These are phyloP conservation scores for Fagus sylvatica DNA, from an alignment of 306 rosid species.

Conservation along the genomic window DNA sequence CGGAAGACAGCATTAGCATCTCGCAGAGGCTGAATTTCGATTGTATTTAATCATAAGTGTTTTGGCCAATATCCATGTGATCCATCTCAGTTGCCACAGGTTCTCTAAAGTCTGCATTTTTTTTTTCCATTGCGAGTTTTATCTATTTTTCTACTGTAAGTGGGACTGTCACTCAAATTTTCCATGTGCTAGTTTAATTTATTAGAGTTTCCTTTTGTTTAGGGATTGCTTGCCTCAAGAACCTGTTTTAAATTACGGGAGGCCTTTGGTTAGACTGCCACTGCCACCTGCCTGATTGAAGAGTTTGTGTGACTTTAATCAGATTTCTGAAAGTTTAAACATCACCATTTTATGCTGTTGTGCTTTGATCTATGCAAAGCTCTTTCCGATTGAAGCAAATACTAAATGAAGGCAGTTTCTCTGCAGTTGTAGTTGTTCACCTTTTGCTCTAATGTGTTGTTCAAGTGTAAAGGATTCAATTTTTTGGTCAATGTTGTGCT, in stretches of 20 bases:
- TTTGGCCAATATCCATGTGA: constrained; percentile 15
- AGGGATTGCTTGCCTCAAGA: constrained; percentile 21
- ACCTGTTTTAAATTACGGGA: constrained; percentile 16
- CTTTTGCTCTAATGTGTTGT: neutral
- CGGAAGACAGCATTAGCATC: constrained; percentile 38
- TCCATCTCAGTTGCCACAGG: constrained; percentile 23
- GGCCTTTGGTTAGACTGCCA: constrained; percentile 20
- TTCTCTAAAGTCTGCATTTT: constrained; percentile 15
- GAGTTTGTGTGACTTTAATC: constrained; percentile 4
- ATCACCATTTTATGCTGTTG: neutral
- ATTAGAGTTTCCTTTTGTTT: neutral
- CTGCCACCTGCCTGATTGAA: constrained; percentile 5
- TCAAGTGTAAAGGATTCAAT: neutral
- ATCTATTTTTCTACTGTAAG: constrained; percentile 15
- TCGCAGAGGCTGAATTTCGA: constrained; percentile 30
- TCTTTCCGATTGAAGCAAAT: constrained; percentile 1
- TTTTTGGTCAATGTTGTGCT: neutral
- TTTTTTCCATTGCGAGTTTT: neutral
- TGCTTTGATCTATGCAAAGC: neutral
- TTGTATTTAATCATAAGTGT: constrained; percentile 16
- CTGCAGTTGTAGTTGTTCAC: neutral
- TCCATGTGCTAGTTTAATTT: constrained; percentile 5
- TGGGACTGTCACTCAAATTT: constrained; percentile 28
- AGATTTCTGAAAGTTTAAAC: constrained; percentile 13
- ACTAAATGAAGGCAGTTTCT: neutral